phyloP scores from a whole-genome alignment of 1,284 basidiomycete species.

The Lentinus polychrous region DNA sequence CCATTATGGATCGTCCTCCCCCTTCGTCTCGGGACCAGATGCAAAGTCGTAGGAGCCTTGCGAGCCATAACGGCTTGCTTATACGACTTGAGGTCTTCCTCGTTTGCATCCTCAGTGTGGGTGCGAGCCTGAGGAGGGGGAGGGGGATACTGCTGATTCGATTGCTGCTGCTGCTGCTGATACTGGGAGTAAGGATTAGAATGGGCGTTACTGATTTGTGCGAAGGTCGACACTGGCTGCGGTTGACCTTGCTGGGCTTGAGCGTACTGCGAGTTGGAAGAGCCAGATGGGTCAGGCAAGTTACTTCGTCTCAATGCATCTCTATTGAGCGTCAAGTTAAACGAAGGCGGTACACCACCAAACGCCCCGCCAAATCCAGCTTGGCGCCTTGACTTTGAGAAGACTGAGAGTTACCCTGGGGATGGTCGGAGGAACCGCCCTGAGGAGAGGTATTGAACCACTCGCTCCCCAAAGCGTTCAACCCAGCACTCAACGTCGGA shows the following conservation, averaged over 20 bases:
- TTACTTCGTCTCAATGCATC: not conserved
- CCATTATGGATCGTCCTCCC: constrained; percentile 19
- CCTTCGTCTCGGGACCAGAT: constrained; percentile 32
- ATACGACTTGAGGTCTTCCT: constrained; percentile 63
- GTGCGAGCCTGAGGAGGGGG: not conserved
- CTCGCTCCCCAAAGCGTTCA: constrained; percentile 1
- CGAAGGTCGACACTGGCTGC: not conserved
- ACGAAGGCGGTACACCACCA: not conserved
- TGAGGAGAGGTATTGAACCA: not conserved
- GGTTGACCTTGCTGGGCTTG: constrained; percentile 15
- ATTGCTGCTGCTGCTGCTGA: too few relatives aligned
- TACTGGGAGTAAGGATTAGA: too few relatives aligned
- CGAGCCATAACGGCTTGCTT: constrained; percentile 69
- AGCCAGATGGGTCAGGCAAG: constrained; percentile 2
- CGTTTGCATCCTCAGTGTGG: constrained; percentile 8
- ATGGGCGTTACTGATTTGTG: too few relatives aligned
- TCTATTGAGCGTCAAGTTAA: not conserved
- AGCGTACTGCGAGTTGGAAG: too few relatives aligned
- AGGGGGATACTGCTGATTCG: not conserved
- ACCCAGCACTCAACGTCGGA: constrained; percentile 27
- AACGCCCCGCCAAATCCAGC: not conserved
- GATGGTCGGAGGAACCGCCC: too few relatives aligned
- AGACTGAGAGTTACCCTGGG: too few relatives aligned
- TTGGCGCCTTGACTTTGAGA: too few relatives aligned
- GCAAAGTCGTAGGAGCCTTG: constrained; percentile 49